Percentiles rank a stretch among this genome's conserved stretches.
Conservation (phyloP, 805 yeast species). For the Schwanniomyces polymorphus region DNA sequence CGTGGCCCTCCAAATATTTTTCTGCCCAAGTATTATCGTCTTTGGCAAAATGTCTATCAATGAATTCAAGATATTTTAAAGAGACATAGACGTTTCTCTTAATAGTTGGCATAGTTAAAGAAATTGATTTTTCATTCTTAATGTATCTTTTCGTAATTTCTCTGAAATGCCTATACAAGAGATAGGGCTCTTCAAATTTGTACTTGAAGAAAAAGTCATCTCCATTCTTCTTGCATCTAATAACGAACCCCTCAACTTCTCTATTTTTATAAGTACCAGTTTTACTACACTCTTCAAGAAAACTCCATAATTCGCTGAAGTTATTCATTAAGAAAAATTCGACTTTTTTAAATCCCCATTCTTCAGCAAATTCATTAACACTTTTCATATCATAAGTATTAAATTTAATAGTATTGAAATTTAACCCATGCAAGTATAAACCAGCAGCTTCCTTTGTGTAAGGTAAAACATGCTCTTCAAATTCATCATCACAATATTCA, state of each 20-base stretch:
- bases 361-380: conserved; percentile 59
- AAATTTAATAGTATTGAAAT: conserved; percentile 64
- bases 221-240: conserved; percentile 53
- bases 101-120: conserved; percentile 35
- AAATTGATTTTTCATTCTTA: conserved; percentile 25
- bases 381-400: conserved; percentile 59
- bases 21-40: conserved; percentile 17
- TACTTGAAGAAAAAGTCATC: conserved; percentile 80
- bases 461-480: conserved; percentile 90
- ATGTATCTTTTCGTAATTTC: conserved; percentile 74
- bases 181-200: conserved; percentile 93
- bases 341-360: conserved; percentile 71
- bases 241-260: conserved; percentile 93
- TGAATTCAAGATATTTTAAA: conserved; percentile 67
- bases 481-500: conserved; percentile 87
- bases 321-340: conserved; percentile 43
- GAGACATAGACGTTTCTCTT: conserved; percentile 61
- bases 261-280: conserved; percentile 70
- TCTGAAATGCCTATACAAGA: conserved; percentile 86
- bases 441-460: conserved; percentile 73
- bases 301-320: conserved; percentile 43
- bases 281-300: conserved; percentile 55
- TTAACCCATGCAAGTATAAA: conserved; percentile 86
- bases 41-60: conserved; percentile 52
- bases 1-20: conserved; percentile 54